Evolutionary conservation across 148 eudicot genomes (phyloP), one percentile per base, ranked within the genome.

Genomic region (Persicaria maculosa): DNA sequence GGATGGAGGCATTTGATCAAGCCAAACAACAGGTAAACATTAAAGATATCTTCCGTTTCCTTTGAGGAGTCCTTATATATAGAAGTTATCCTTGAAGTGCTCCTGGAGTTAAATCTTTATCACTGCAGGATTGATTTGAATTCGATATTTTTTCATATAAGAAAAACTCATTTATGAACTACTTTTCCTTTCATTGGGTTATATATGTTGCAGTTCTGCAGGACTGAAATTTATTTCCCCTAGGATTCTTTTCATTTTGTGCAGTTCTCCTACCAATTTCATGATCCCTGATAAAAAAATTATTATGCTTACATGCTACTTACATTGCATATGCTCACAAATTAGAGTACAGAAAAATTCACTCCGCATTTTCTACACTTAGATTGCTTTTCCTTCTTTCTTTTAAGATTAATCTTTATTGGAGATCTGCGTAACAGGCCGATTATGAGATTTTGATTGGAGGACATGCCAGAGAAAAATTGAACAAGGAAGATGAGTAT

Each of bases 1-100:
- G 98, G 98, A 78, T 91, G 84, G 93, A 91, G 65, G 96, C 98
- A 83, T 94, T 94, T 84, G 87, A 88, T 76, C 92, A 87, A 68
- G 98, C 97, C 73, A 94, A 48, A 12, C 52, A 48, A 2, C 52
- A 48, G 52, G 52, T 48, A 12, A 48, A 12, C 12, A 12, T 48
- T 48, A 9, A 48, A 9, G 4, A 48, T 48, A 48, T 48, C 52
- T 48, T 48, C 52, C 52, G 9, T 48, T 48, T 48, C 40, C 40
- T 31, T 31, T 31, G 40, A 31, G 40, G 40, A 31, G 40, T 31
- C 40, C 40, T 31, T 2, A 31, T 31, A 31, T 31, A 31, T 31
- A 31, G 40, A 31, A 1, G 40, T 31, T 31, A 31, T 31, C 40
- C 40, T 31, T 31, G 40, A 31, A 31, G 40, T 31, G 40, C 40